Conservation (phyloP, 2,329 filamentous ascomycete species). For the Pseudonectria foliicola region DNA sequence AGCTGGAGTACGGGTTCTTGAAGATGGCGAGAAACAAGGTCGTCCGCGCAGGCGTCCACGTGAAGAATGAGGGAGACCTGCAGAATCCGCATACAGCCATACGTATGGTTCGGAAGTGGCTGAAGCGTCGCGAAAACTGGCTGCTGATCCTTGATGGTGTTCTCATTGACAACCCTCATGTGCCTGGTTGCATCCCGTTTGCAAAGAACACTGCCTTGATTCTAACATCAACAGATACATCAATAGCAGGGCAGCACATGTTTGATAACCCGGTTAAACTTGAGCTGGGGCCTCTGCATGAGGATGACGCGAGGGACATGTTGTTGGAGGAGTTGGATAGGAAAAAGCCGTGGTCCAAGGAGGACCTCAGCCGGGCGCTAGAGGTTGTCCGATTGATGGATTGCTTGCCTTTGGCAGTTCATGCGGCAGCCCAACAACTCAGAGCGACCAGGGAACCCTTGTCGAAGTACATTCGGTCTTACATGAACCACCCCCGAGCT, state of each 20-base stretch:
- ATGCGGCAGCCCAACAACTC: slow-evolving; percentile 15
- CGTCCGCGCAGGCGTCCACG: slow-evolving; percentile 7
- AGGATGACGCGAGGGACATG: slow-evolving; percentile 12
- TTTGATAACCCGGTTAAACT: slow-evolving; percentile 17
- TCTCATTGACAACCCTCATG: slow-evolving; percentile 12
- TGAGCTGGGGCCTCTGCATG: slow-evolving; percentile 12
- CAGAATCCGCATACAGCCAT: slow-evolving; percentile 10
- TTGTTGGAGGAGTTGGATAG: slow-evolving; percentile 18
- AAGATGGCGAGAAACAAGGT: slow-evolving; percentile 15
- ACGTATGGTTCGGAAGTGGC: slow-evolving; percentile 14
- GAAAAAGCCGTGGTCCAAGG: slow-evolving; percentile 15
- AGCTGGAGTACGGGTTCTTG: slow-evolving; percentile 19
- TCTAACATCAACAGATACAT: slow-evolving; percentile 18
- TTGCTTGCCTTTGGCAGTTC: slow-evolving; percentile 14
- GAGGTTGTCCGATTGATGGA: slow-evolving; percentile 14
- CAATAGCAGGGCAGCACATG: slow-evolving; percentile 16
- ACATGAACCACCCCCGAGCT: slow-evolving; percentile 13
- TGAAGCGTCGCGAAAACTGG: slow-evolving; percentile 15
- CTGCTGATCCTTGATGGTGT: slow-evolving; percentile 19
- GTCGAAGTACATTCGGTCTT: slow-evolving; percentile 18
- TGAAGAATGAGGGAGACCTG: slow-evolving; percentile 10
- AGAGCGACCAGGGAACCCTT: slow-evolving; percentile 15
- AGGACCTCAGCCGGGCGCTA: slow-evolving; percentile 13
- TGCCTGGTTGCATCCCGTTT: slow-evolving; percentile 14
- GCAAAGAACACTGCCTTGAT: slow-evolving; percentile 17